Conservation (phyloP, 345 rosid species). For the Syzygium oleosum region DNA sequence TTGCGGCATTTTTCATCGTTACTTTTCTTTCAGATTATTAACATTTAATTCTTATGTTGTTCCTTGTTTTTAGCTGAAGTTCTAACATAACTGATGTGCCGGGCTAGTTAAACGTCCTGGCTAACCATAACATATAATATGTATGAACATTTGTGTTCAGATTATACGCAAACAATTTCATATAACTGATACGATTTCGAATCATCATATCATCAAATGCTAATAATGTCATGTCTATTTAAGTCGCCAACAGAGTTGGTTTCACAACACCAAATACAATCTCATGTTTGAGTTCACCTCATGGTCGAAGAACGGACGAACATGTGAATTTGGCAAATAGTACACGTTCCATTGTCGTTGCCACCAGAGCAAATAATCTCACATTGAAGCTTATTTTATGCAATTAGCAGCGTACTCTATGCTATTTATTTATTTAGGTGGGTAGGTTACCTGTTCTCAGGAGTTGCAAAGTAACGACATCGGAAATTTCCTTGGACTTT, state of each 20-base stretch:
- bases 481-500: neutral
- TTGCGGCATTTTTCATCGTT: neutral
- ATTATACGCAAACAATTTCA: neutral
- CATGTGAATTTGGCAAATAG: neutral
- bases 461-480: neutral
- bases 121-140: neutral
- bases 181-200: neutral
- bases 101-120: rapidly evolving
- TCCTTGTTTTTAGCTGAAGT: neutral
- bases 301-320: neutral
- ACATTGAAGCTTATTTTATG: neutral
- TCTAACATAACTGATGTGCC: neutral
- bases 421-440: neutral
- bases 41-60: neutral
- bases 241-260: neutral
- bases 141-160: neutral
- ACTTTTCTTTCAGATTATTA: neutral
- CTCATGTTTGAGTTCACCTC: neutral
- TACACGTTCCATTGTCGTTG: neutral
- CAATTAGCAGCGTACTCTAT: neutral
- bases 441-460: neutral
- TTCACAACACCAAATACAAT: neutral
- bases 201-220: rapidly evolving
- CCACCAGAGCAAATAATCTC: neutral
- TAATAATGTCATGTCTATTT: neutral